Conservation (phyloP, 2,329 filamentous ascomycete genomes). For the Zopfia rhizophila region DNA sequence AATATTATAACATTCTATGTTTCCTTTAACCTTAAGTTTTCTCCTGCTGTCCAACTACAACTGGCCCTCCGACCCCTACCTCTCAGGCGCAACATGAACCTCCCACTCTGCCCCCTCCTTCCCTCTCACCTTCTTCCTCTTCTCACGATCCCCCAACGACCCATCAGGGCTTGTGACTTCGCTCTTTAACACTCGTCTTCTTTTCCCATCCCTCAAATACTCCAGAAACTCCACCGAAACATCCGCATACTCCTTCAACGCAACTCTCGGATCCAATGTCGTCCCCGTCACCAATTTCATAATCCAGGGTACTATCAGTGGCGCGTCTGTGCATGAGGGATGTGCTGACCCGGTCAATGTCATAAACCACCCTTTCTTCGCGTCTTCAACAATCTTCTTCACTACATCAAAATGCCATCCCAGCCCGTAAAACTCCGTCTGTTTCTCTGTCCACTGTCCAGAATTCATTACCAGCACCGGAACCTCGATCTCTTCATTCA, state of each 20-base stretch:
- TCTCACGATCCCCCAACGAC: constrained; percentile 41
- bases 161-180: constrained; percentile 55
- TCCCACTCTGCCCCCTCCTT: constrained; percentile 53
- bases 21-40: too few species aligned
- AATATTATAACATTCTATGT: too few species aligned
- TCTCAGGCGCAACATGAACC: constrained; percentile 53
- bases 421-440: constrained; percentile 68
- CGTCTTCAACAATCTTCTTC: constrained; percentile 64
- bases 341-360: constrained; percentile 61
- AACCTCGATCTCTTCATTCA: constrained; percentile 68
- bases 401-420: constrained; percentile 72
- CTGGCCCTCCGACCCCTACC: too few species aligned
- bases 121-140: constrained; percentile 38
- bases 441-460: constrained; percentile 70
- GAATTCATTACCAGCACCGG: constrained; percentile 72
- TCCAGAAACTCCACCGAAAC: constrained; percentile 67
- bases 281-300: constrained; percentile 71
- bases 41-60: too few species aligned
- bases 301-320: constrained; percentile 70
- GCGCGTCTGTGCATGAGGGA: constrained; percentile 73
- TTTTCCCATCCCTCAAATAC: constrained; percentile 54
- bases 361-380: constrained; percentile 59
- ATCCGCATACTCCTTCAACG: constrained; percentile 69
- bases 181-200: constrained; percentile 62
- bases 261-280: constrained; percentile 66